phyloP scores from a whole-genome alignment of 177 flowering plant genomes.

The Vitis hybrid region DNA sequence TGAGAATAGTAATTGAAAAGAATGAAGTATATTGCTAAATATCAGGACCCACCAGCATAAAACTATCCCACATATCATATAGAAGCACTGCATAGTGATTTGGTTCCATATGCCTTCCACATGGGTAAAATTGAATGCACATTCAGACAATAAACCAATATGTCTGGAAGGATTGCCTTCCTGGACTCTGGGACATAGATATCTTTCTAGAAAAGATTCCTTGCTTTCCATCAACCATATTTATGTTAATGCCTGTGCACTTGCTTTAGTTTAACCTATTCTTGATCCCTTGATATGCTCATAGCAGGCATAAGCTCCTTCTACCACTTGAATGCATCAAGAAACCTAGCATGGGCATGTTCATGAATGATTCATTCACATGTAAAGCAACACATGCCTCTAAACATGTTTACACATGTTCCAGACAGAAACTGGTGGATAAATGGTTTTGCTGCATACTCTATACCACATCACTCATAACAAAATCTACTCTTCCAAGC shows the following conservation, averaged over 20 bases:
- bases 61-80: no score
- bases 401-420: neutral
- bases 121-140: constrained; percentile 7
- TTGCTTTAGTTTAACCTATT: constrained; percentile 4
- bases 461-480: neutral
- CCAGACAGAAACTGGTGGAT: neutral
- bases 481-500: no score
- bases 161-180: constrained; percentile 8
- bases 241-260: constrained; percentile 2
- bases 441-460: neutral
- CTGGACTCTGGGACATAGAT: constrained; percentile 4
- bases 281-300: no score
- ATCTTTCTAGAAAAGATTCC: constrained; percentile 3
- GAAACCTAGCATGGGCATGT: neutral
- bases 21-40: neutral
- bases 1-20: neutral
- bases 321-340: neutral
- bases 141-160: constrained; percentile 11
- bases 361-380: neutral
- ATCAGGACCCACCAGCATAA: no score
- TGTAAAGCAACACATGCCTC: neutral
- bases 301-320: no score
- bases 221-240: constrained; percentile 1
- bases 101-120: constrained; percentile 11
- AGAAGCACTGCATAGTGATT: neutral